A percentile compares a stretch with the other conserved stretches of the same genome.
Evolutionary conservation across 2,329 filamentous ascomycete species (phyloP).

Genomic region (Metarhizium anisopliae): DNA sequence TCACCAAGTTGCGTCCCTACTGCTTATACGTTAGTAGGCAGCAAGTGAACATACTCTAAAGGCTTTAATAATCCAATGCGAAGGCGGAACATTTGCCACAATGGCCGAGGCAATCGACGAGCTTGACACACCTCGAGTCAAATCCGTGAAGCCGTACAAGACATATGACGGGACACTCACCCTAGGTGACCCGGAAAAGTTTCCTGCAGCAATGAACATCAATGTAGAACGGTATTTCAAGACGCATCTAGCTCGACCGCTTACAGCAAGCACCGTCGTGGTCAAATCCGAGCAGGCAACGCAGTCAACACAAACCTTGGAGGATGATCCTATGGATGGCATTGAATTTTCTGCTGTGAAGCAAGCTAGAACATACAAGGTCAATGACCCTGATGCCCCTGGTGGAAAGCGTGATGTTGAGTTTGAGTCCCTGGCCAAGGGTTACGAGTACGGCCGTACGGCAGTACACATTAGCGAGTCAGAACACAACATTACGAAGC

Average conservation of each 20-base stretch:
- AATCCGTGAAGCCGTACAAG: slow-evolving; percentile 64
- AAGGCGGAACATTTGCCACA: slow-evolving; percentile 67
- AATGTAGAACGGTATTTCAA: slow-evolving; percentile 86
- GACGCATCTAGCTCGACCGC: slow-evolving; percentile 66
- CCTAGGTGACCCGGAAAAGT: slow-evolving; percentile 67
- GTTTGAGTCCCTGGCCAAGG: slow-evolving; percentile 78
- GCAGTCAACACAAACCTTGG: slow-evolving; percentile 43
- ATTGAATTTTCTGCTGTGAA: slow-evolving; percentile 61
- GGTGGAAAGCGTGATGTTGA: slow-evolving; percentile 77
- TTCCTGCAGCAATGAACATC: slow-evolving; percentile 68
- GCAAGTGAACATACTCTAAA: slow-evolving; percentile 64
- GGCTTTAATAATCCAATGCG: slow-evolving; percentile 56
- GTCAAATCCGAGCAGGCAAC: slow-evolving; percentile 38
- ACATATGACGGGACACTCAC: slow-evolving; percentile 73
- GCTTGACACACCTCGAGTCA: slow-evolving; percentile 67
- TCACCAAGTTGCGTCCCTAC: too few relatives aligned
- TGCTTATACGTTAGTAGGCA: slow-evolving; percentile 15
- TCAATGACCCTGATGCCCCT: slow-evolving; percentile 64
- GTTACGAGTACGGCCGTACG: slow-evolving; percentile 87
- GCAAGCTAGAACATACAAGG: slow-evolving; percentile 68
- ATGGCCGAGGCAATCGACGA: slow-evolving; percentile 77
- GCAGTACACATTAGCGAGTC: slow-evolving; percentile 82
- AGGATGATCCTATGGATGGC: slow-evolving; percentile 38
- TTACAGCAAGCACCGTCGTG: slow-evolving; percentile 71
- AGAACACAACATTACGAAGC: slow-evolving; percentile 79